Evolutionary conservation across 805 yeast species (phyloP).

Genomic region (Wickerhamomyces bovis): DNA sequence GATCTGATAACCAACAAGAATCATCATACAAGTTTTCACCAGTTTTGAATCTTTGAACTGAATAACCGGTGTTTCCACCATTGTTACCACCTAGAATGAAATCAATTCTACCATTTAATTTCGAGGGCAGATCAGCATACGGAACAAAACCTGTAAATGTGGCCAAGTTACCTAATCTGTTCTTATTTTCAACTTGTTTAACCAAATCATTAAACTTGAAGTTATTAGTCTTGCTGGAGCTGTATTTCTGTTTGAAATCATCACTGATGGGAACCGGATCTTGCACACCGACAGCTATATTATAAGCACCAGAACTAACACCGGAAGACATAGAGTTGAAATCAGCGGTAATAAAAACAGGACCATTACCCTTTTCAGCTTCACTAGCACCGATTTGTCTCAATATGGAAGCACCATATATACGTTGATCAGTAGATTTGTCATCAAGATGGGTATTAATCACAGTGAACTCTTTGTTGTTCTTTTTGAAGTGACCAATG

Average conservation of each 20-base stretch:
- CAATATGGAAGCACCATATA: conserved; percentile 10
- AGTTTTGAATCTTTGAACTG: conserved; percentile 23
- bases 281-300: conserved; percentile 5
- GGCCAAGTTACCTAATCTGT: conserved; percentile 29
- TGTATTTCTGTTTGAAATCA: conserved; percentile 16
- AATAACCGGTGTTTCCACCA: conserved; percentile 7
- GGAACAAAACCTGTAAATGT: conserved; percentile 37
- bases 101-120: conserved; percentile 32
- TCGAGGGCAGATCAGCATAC: conserved; percentile 10
- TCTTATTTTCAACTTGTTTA: conserved; percentile 18
- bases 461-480: conserved; percentile 24
- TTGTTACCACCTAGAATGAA: conserved; percentile 30
- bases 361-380: conserved; percentile 24
- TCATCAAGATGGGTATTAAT: conserved; percentile 40
- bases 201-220: conserved; percentile 27
- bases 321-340: conserved; percentile 30
- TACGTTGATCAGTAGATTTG: conserved; percentile 26
- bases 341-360: conserved; percentile 38
- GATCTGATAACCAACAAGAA: conserved; percentile 35
- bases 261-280: conserved; percentile 14
- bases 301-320: conserved; percentile 8
- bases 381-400: conserved; percentile 32
- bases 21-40: conserved; percentile 32
- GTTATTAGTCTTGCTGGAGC: conserved; percentile 7
- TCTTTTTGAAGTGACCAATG: conserved; percentile 25